phyloP scores from a whole-genome alignment of 768 basidiomycete species.

The Baorangia bicolor region DNA sequence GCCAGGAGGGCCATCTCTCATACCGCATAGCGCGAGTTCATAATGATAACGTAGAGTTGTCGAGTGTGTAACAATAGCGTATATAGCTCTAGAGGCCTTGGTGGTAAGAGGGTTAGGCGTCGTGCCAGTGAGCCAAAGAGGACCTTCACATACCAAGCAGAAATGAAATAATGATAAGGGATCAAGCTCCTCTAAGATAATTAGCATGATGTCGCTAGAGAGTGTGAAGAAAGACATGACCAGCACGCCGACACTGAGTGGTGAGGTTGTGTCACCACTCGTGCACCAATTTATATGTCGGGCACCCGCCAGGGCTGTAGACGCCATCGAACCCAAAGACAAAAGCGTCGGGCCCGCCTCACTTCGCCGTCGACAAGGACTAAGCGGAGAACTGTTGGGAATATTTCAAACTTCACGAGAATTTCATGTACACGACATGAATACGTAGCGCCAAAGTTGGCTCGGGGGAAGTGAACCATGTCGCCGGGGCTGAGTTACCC shows the following conservation, averaged over 20 bases:
- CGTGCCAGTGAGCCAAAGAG: not conserved
- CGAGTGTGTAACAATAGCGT: slow-evolving; percentile 20
- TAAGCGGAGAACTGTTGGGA: slow-evolving; percentile 31
- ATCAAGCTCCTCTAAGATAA: slow-evolving; percentile 35
- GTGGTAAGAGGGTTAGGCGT: not conserved
- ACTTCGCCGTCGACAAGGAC: slow-evolving; percentile 30
- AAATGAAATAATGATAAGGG: slow-evolving; percentile 33
- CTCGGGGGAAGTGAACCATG: slow-evolving; percentile 21
- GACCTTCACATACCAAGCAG: slow-evolving; percentile 24
- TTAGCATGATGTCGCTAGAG: slow-evolving; percentile 29
- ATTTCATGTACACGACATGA: slow-evolving; percentile 24
- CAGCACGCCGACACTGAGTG: slow-evolving; percentile 32
- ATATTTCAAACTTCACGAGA: slow-evolving; percentile 27
- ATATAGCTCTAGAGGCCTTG: slow-evolving; percentile 28
- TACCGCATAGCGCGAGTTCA: slow-evolving; percentile 33
- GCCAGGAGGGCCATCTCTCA: slow-evolving; percentile 28
- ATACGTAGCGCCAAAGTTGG: slow-evolving; percentile 26
- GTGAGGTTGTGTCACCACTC: slow-evolving; percentile 10
- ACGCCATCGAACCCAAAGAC: slow-evolving; percentile 29
- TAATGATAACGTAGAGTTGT: slow-evolving; percentile 33
- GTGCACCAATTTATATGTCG: slow-evolving; percentile 32
- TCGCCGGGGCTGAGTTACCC: slow-evolving; percentile 23
- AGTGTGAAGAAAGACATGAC: slow-evolving; percentile 37
- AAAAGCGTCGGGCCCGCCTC: slow-evolving; percentile 35
- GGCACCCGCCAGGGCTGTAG: slow-evolving; percentile 21